Evolutionary conservation across 495 filamentous ascomycete genomes (phyloP).

Genomic region (Neurospora sp.): DNA sequence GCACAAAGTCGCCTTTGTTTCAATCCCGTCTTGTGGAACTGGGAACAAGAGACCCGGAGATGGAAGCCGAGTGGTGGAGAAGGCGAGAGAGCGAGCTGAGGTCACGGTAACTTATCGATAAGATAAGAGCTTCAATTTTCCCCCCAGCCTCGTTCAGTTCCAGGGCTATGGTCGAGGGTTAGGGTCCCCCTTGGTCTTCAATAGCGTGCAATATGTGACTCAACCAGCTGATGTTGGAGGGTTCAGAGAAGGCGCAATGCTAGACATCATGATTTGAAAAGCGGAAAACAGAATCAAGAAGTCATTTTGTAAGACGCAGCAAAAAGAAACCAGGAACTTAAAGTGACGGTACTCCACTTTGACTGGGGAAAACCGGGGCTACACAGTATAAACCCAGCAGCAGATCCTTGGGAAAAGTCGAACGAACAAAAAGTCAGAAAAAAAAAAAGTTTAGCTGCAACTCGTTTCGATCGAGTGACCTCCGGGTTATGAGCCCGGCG

Average conservation of each 20-base stretch:
- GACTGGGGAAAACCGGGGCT: background rate
- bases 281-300: background rate
- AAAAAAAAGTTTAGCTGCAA: slow-evolving; percentile 1
- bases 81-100: background rate
- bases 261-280: background rate
- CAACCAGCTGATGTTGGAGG: background rate
- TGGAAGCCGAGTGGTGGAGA: background rate
- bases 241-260: no score
- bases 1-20: background rate
- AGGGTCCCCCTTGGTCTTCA: background rate
- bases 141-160: background rate
- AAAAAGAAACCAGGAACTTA: background rate
- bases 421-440: background rate
- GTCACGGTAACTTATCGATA: background rate
- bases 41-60: background rate
- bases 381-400: background rate
- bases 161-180: background rate
- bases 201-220: background rate
- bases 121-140: background rate
- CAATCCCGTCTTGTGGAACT: background rate
- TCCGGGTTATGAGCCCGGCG: slow-evolving; percentile 8
- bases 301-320: background rate
- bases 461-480: slow-evolving; percentile 9
- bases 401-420: background rate
- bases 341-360: background rate